phyloP scores from a whole-genome alignment of 1,284 basidiomycete genomes.

The Chiua sp. region DNA sequence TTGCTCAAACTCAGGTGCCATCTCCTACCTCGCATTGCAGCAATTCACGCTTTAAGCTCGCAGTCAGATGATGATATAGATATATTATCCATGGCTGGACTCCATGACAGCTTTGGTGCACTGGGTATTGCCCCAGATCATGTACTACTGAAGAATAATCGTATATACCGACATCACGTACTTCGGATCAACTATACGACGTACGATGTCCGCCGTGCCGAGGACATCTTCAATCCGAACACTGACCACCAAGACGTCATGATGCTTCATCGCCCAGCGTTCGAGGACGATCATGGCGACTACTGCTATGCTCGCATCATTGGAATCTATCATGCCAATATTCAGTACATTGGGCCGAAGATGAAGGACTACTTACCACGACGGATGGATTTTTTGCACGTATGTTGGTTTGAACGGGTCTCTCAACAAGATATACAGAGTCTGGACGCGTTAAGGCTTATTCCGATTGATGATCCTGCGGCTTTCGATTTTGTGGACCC shows the following conservation, averaged over 20 bases:
- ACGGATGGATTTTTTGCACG: constrained; percentile 8
- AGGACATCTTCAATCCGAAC: constrained; percentile 19
- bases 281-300: background rate
- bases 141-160: constrained; percentile 18
- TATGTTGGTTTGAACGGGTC: constrained; percentile 6
- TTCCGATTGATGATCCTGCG: background rate
- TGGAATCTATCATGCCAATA: constrained; percentile 15
- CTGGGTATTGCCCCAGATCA: no score
- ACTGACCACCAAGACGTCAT: constrained; percentile 4
- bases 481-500: constrained; percentile 17
- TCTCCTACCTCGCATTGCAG: no score
- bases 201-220: constrained; percentile 33
- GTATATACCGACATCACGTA: constrained; percentile 33
- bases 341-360: background rate
- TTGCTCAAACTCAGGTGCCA: no score
- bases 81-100: no score
- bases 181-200: no score
- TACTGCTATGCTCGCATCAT: constrained; percentile 16
- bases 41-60: no score
- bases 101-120: no score
- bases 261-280: background rate
- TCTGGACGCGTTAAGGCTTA: background rate
- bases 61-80: no score
- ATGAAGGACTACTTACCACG: background rate
- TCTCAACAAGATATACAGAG: background rate